Evolutionary conservation across 148 eudicot genomes (phyloP).

Genomic region (Vaccinium corymbosum): DNA sequence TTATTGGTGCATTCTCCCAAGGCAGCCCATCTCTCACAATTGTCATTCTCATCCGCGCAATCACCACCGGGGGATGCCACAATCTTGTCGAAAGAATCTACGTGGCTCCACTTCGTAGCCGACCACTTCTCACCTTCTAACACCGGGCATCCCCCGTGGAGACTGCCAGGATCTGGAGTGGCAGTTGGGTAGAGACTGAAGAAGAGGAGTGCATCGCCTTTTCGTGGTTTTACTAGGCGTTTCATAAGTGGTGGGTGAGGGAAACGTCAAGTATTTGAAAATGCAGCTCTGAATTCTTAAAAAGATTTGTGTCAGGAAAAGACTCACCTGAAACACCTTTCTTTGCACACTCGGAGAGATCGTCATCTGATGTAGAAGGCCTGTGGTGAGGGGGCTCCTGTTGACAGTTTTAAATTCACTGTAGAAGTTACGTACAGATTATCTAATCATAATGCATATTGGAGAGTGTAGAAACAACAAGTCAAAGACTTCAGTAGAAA

Average conservation of each 20-base stretch:
- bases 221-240: slow-evolving; percentile 67
- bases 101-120: not conserved
- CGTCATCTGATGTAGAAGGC: slow-evolving; percentile 41
- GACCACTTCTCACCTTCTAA: slow-evolving; percentile 8
- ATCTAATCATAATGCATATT: not conserved
- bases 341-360: slow-evolving; percentile 75
- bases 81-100: slow-evolving; percentile 29
- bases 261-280: not conserved
- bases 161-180: slow-evolving; percentile 59
- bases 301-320: not conserved
- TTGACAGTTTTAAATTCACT: not conserved
- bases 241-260: not conserved
- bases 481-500: not conserved
- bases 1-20: slow-evolving; percentile 88
- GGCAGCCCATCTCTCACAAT: slow-evolving; percentile 88
- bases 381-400: slow-evolving; percentile 62
- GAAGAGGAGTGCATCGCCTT: slow-evolving; percentile 94
- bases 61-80: slow-evolving; percentile 34
- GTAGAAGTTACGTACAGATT: no score
- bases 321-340: slow-evolving; percentile 71
- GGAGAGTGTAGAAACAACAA: not conserved
- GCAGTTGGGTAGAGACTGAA: slow-evolving; percentile 77
- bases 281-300: not conserved
- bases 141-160: slow-evolving; percentile 79
- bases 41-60: slow-evolving; percentile 58